Evolutionary conservation across 1,284 basidiomycete genomes (phyloP), one percentile per base, ranked within the genome.

Genomic region (Somion occarium): DNA sequence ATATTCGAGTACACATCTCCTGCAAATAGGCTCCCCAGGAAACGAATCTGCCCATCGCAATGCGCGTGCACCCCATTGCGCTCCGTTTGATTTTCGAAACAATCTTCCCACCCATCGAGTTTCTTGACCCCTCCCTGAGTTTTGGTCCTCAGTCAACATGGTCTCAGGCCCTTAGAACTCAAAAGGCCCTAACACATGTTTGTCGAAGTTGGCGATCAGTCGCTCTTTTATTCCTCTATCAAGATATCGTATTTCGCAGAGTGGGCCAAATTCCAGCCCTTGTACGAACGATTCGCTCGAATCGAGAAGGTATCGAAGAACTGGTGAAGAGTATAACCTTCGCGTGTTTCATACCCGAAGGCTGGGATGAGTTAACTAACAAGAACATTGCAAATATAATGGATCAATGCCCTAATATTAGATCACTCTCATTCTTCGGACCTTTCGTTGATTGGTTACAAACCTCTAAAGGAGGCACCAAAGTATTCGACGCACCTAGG

Each of bases 251-350:
- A 9, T 23, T 55, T 5, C 41, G 53, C 2, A 46, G 50, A 1
- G 39, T 44, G 19, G 53, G 53, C 19, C 53, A 55, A 44, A 43
- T 55, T 7, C 1, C 30, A 5, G 50, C 50, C 3, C 44, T 55
- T n/a, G 46, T 39, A 4, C 18, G 25, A 22, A 52, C 53, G 13
- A 5, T 54, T 2, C 49, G 42, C 13, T 25, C 39, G n/a, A 34
- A 19, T 19, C 18, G 4, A 3, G 30, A 34, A 34, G 34, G n/a
- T 11, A n/a, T 48, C 20, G 52, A 39, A 34, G 19, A 5, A 5
- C 34, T 44, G 3, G 34, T 53, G 3, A 19, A 44, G 20, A 44
- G 38, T 22, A 4, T 49, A 9, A 22, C 39, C 39, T 22, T 42
- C 20, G 39, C 39, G 19, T 42, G 15, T 18, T 18, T 42, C n/a